Percentiles rank a stretch among this genome's conserved stretches.
Conservation (phyloP, 768 basidiomycete genomes). For the Sutorius australiensis region DNA sequence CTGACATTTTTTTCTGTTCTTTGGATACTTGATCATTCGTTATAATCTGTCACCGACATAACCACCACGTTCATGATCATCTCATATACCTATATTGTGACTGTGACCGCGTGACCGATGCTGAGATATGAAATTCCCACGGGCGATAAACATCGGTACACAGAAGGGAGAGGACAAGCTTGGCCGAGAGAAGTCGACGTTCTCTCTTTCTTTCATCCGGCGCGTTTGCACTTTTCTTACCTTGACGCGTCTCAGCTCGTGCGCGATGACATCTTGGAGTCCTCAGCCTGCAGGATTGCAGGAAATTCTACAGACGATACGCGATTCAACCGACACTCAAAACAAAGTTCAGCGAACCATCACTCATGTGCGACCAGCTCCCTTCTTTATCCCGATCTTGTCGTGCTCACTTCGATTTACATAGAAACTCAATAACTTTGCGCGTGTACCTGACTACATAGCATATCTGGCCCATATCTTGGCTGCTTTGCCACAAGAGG, state of each 20-base stretch:
- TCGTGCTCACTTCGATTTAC: constrained; percentile 18
- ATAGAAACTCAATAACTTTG: constrained; percentile 85
- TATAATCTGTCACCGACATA: too few species aligned
- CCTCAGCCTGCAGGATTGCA: constrained; percentile 84
- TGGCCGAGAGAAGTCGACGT: constrained; percentile 12
- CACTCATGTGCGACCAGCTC: constrained; percentile 60
- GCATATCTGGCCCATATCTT: constrained; percentile 96
- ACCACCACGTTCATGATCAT: too few species aligned
- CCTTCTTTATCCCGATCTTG: constrained; percentile 16
- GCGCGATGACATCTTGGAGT: constrained; percentile 69
- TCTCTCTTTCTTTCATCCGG: constrained; percentile 28
- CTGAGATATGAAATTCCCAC: constrained; percentile 34
- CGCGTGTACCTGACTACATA: constrained; percentile 88
- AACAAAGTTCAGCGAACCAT: constrained; percentile 72
- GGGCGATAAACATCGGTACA: constrained; percentile 35
- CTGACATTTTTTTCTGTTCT: too few species aligned
- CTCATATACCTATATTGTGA: too few species aligned
- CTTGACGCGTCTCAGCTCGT: constrained; percentile 29
- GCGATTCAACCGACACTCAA: constrained; percentile 82
- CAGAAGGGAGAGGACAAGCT: constrained; percentile 14
- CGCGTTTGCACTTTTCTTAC: constrained; percentile 24
- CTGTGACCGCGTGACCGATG: constrained; percentile 31
- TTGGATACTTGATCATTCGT: background rate
- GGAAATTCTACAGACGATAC: constrained; percentile 89
- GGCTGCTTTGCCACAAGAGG: constrained; percentile 72